These are phyloP conservation scores for Diphasiastrum complanatum DNA, from an alignment of 83 land plant genomes.

Conservation along the genomic window DNA sequence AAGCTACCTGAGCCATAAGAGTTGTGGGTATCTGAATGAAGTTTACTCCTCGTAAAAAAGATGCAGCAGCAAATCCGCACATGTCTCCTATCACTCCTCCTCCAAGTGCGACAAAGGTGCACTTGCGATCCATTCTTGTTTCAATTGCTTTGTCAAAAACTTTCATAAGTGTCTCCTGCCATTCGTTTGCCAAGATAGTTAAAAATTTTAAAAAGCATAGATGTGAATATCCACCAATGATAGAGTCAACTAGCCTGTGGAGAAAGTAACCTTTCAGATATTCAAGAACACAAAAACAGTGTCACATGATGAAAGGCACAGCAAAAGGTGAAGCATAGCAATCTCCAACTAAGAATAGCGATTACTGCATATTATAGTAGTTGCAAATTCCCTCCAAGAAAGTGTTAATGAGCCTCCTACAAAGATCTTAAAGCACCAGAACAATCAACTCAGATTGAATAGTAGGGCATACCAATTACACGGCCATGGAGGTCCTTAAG, in stretches of 20 bases:
- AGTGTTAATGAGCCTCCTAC: no score
- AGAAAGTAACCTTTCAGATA: no score
- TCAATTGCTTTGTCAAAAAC: conserved; percentile 1
- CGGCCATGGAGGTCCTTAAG: no score
- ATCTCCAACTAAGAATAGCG: no score
- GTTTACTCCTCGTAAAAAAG: conserved; percentile 8
- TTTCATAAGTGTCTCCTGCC: conserved; percentile 3
- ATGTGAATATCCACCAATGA: neutral
- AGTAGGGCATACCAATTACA: no score
- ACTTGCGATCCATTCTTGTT: neutral
- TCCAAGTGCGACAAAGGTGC: conserved; percentile 8
- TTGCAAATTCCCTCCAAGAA: no score
- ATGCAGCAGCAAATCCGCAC: conserved; percentile 9
- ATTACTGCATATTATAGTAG: no score
- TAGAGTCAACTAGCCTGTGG: neutral
- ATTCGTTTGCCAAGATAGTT: neutral
- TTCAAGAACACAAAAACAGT: no score
- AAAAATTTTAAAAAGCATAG: neutral
- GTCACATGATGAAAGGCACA: no score
- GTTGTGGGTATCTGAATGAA: conserved; percentile 11
- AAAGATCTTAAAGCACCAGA: no score
- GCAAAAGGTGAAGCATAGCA: no score
- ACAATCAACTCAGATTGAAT: no score
- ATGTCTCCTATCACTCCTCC: conserved; percentile 2
- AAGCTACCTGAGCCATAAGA: conserved; percentile 6